Evolutionary conservation across 2,329 filamentous ascomycete species (phyloP).

Genomic region (Claviceps africana): DNA sequence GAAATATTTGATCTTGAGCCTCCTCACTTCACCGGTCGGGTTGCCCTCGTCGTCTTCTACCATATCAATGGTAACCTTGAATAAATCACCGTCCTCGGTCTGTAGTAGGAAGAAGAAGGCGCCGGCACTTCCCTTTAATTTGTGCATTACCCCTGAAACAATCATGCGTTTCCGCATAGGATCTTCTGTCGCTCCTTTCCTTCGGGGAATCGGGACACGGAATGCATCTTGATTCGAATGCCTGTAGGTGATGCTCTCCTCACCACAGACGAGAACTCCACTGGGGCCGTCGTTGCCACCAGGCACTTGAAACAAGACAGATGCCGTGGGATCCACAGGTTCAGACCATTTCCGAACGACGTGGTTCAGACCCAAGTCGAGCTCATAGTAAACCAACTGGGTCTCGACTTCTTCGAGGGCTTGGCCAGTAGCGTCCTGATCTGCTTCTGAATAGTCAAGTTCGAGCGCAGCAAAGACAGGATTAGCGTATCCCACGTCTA

Average conservation of each 20-base stretch:
- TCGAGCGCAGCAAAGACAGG: slow-evolving; percentile 92
- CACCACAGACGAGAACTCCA: slow-evolving; percentile 85
- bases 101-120: slow-evolving; percentile 97
- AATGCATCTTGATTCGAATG: slow-evolving; percentile 89
- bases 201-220: slow-evolving; percentile 74
- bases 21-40: slow-evolving; percentile 64
- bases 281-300: slow-evolving; percentile 88
- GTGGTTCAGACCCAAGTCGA: slow-evolving; percentile 92
- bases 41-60: slow-evolving; percentile 66
- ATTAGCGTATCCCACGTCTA: slow-evolving; percentile 95
- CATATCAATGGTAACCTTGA: slow-evolving; percentile 93
- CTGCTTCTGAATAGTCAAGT: slow-evolving; percentile 79
- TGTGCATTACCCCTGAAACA: slow-evolving; percentile 90
- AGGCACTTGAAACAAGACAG: slow-evolving; percentile 86
- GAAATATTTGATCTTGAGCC: slow-evolving; percentile 91
- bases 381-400: slow-evolving; percentile 88
- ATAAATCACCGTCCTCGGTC: slow-evolving; percentile 93
- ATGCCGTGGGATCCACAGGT: slow-evolving; percentile 76
- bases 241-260: slow-evolving; percentile 92
- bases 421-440: slow-evolving; percentile 78
- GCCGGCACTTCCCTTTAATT: slow-evolving; percentile 65
- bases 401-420: slow-evolving; percentile 76
- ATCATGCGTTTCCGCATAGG: slow-evolving; percentile 80
- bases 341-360: slow-evolving; percentile 96
- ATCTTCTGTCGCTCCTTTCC: slow-evolving; percentile 80